Base-by-base conservation (phyloP, 306 rosid genomes). In the Citrullus colocynthis region DNA sequence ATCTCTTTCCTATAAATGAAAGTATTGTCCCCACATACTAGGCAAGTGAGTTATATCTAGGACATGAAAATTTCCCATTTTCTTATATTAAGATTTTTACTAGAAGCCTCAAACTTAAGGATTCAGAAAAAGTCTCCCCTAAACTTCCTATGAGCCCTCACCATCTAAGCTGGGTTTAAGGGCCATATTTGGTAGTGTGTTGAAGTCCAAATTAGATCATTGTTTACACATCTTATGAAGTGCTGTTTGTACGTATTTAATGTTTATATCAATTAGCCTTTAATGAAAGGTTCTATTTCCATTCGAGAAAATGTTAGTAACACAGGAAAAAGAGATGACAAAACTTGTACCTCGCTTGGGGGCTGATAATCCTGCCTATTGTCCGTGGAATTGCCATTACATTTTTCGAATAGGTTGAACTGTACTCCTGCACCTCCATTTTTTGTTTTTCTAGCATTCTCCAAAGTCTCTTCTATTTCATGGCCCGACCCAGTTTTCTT, bases 331-430 rank as follows among this genome's bases (percentile, higher is more conserved):
- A 48, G 81, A 79, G 77, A 62, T 32, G 17, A 9, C 65, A 30
- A 77, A 75, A 21, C 21, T 28, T 78, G 66, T 79, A 87, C 90
- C 88, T 77, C 76, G 36, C 67, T 77, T n/a, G 78, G 73, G 39
- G 76, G 64, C 77, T 63, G 81, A 74, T 81, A 81, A 80, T 78
- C 81, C 79, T 66, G 79, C 80, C 71, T 51, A 48, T 79, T 72
- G 51, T 69, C 76, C 45, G 54, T 66, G 60, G n/a, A 59, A 79
- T 55, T 49, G 71, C 36, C 73, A 21, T 75, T 55, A 79, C 74
- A 82, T 49, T 60, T 60, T 41, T 45, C 65, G 76, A 78, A 82
- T 60, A 60, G 82, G 62, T 69, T 52, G 2, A 51, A 57, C 34
- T 34, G 74, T 37, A 74, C 58, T 17, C 5, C 37, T 42, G 72